A percentile compares a stretch with the other conserved stretches of the same genome.
These are phyloP conservation scores for Volvox carteri DNA, from an alignment of 163 green algal species.

Conservation along the genomic window DNA sequence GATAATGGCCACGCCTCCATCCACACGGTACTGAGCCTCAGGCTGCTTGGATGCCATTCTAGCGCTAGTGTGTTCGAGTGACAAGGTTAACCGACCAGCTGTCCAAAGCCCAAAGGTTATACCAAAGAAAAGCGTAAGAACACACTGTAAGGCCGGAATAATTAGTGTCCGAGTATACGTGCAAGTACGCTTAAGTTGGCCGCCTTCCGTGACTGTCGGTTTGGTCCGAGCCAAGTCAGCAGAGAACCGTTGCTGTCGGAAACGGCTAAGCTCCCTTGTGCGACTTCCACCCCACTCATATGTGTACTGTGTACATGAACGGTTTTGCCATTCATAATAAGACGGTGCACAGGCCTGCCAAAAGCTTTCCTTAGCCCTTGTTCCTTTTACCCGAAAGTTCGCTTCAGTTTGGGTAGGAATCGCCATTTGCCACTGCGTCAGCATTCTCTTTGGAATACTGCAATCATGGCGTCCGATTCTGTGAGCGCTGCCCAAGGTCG, in stretches of 20 bases:
- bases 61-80: too few relatives aligned
- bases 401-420: background rate
- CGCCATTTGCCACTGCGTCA: background rate
- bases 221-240: background rate
- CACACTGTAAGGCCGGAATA: too few relatives aligned
- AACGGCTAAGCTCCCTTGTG: background rate
- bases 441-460: background rate
- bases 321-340: too few relatives aligned
- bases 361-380: too few relatives aligned
- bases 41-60: conserved; percentile 34
- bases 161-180: too few relatives aligned
- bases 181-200: too few relatives aligned
- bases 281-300: background rate
- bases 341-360: too few relatives aligned
- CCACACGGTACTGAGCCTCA: conserved; percentile 56
- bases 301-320: too few relatives aligned
- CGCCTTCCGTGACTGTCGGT: conserved; percentile 17
- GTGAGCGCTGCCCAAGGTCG: conserved; percentile 12
- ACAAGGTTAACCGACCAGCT: too few relatives aligned
- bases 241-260: conserved; percentile 22
- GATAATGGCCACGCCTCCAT: conserved; percentile 92
- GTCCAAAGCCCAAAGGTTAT: too few relatives aligned
- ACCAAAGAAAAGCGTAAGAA: too few relatives aligned
- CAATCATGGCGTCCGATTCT: conserved; percentile 20
- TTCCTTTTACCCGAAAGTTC: background rate